Percentiles rank a stretch among this genome's conserved stretches.
These are phyloP conservation scores for Croton setiger DNA, from an alignment of 441 rosid species.

Conservation along the genomic window DNA sequence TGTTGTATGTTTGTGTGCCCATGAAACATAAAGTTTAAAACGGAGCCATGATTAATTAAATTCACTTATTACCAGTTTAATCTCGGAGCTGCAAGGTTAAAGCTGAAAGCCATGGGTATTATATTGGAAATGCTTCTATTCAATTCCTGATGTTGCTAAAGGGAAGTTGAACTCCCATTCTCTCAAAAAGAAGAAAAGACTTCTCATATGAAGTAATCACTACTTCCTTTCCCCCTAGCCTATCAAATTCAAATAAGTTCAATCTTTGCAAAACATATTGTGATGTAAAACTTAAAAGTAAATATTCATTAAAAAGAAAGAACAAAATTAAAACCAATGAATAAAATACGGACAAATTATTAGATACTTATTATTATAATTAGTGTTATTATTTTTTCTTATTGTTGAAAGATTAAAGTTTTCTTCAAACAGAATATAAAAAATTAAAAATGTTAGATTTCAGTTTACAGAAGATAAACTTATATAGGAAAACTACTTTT, in stretches of 20 bases:
- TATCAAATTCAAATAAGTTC: too few relatives aligned
- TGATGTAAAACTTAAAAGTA: not conserved
- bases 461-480: too few relatives aligned
- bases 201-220: not conserved
- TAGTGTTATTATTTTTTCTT: too few relatives aligned
- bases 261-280: not conserved
- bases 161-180: not conserved
- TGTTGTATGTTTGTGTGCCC: too few relatives aligned
- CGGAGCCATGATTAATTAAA: not conserved
- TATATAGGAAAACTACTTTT: too few relatives aligned
- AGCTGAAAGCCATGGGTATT: not conserved
- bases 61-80: not conserved
- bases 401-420: too few relatives aligned
- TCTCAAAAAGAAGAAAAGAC: not conserved
- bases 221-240: not conserved
- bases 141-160: not conserved
- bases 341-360: not conserved
- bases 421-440: too few relatives aligned
- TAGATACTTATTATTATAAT: too few relatives aligned
- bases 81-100: not conserved
- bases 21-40: too few relatives aligned
- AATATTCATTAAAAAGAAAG: not conserved
- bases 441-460: too few relatives aligned
- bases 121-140: not conserved
- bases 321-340: not conserved